Conservation (phyloP, 1,284 basidiomycete genomes). For the Trichosporon inkin region DNA sequence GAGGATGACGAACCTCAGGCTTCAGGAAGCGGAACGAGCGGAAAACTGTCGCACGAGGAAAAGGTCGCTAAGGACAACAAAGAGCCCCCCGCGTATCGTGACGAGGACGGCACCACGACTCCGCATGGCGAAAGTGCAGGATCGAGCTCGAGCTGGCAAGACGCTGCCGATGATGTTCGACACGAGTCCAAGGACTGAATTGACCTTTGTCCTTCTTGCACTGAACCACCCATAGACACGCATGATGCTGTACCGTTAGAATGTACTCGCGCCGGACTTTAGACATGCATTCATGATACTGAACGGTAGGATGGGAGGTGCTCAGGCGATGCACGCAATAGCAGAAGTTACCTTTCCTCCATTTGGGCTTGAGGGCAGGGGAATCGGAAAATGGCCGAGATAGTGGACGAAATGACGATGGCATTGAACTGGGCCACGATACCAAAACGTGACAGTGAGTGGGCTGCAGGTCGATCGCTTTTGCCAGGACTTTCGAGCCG, state of each 20-base stretch:
- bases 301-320: no score
- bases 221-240: not conserved
- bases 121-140: constrained; percentile 20
- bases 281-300: constrained; percentile 3
- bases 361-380: no score
- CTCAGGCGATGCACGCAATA: no score
- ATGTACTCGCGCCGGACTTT: constrained; percentile 1
- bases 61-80: not conserved
- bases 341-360: no score
- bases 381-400: no score
- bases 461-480: no score
- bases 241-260: constrained; percentile 7
- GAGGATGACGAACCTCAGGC: constrained; percentile 37
- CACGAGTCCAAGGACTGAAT: constrained; percentile 4
- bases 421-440: no score
- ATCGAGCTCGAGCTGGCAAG: constrained; percentile 42
- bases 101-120: constrained; percentile 24
- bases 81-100: constrained; percentile 26
- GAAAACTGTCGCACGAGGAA: constrained; percentile 14
- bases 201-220: not conserved
- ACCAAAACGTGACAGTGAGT: no score
- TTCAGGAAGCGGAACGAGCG: constrained; percentile 8
- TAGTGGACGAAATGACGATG: no score
- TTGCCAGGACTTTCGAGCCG: no score
- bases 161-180: constrained; percentile 41